Evolutionary conservation across 2,329 filamentous ascomycete species (phyloP), one percentile per base, ranked within the genome.

Genomic region (Pezicula carpinea): DNA sequence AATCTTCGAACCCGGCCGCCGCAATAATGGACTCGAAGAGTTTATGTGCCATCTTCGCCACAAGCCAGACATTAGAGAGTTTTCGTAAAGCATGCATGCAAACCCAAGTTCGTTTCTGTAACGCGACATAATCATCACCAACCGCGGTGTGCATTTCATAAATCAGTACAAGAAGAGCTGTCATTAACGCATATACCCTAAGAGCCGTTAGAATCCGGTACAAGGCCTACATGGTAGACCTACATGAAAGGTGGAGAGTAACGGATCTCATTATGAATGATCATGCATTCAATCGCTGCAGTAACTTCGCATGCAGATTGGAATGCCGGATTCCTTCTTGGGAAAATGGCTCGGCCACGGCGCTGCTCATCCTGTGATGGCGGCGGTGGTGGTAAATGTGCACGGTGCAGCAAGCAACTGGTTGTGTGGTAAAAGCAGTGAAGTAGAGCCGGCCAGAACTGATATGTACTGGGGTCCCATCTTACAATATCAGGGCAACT

Each of bases 371-470:
- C 22, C 21, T 14, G 18, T 14, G 18, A n/a, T 23, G 38, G 38
- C 8, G 38, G 17, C 22, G 13, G 18, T 19, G 38, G 18, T 22
- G 38, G 18, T 22, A 22, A 23, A 6, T 40, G 38, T 14, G 38
- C 38, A 13, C 38, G 38, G 23, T 40, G 22, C 21, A 40, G n/a
- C 10, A 40, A 15, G 18, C 38, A 23, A 23, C 38, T 40, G 14
- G 38, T n/a, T 13, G 38, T 40, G 22, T 40, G 38, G 22, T 22
- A 40, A 23, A 40, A 40, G 22, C 38, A 85, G 66, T 96, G 91
- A 33, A 97, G 76, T 38, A 96, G 72, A 3, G 90, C 92, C 7
- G 91, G 91, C 91, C 89, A 96, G 67, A 96, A 96, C 64, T 95
- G 88, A 69, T 96, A 92, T 33, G 85, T 80, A 40, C 83, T 82